A percentile compares a stretch with the other conserved stretches of the same genome.
Conservation (phyloP, 2,329 filamentous ascomycete species). For the Ascomycota sp. region DNA sequence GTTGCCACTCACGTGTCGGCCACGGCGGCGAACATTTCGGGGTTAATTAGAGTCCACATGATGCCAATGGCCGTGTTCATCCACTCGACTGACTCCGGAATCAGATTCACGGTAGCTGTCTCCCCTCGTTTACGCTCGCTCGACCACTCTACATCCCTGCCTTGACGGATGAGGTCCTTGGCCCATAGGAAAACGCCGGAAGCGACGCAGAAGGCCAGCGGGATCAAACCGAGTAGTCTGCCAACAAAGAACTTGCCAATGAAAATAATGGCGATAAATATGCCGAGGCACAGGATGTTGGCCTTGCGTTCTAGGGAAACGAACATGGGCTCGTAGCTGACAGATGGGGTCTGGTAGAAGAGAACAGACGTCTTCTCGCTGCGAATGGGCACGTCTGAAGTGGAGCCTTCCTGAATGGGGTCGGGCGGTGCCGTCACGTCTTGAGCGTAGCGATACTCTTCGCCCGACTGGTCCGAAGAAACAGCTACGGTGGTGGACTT, state of each 20-base stretch:
- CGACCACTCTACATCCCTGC: constrained; percentile 67
- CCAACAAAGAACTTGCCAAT: constrained; percentile 64
- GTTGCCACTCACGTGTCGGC: constrained; percentile 27
- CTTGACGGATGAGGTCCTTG: constrained; percentile 65
- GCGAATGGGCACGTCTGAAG: constrained; percentile 83
- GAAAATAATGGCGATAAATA: constrained; percentile 53
- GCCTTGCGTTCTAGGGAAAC: constrained; percentile 50
- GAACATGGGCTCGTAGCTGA: constrained; percentile 81
- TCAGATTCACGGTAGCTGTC: constrained; percentile 66
- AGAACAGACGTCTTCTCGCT: constrained; percentile 92
- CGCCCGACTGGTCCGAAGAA: constrained; percentile 43
- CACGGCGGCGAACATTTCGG: constrained; percentile 46
- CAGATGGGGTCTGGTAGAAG: constrained; percentile 79
- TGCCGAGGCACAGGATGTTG: constrained; percentile 43
- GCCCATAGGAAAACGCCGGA: constrained; percentile 75
- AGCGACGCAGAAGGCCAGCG: constrained; percentile 45
- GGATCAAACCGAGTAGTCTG: constrained; percentile 51
- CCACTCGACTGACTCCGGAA: constrained; percentile 65
- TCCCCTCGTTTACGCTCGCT: constrained; percentile 69
- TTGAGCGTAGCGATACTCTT: constrained; percentile 66
- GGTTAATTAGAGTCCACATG: constrained; percentile 55
- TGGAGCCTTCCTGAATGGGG: constrained; percentile 57
- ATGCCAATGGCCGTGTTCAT: constrained; percentile 45
- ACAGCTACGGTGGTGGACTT: constrained; percentile 53
- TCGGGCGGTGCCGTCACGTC: constrained; percentile 82